A percentile compares a stretch with the other conserved stretches of the same genome.
phyloP scores from a whole-genome alignment of 2,329 filamentous ascomycete genomes.

The Talaromyces amestolkiae region DNA sequence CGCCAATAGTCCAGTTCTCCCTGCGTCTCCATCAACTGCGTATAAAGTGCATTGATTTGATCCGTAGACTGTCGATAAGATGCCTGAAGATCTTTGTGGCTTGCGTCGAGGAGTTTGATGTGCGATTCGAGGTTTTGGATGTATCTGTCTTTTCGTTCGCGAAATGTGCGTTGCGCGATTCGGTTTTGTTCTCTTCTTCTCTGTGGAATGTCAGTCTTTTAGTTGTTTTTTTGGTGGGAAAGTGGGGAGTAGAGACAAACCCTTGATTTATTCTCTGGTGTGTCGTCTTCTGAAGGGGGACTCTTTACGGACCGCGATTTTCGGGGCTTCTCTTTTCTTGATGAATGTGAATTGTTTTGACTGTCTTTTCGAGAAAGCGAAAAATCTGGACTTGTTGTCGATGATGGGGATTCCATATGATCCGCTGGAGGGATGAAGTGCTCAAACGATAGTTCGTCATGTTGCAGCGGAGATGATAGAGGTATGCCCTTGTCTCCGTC shows the following conservation, averaged over 20 bases:
- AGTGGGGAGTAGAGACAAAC: not conserved
- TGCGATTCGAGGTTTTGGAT: conserved; percentile 69
- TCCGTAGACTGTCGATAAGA: conserved; percentile 17
- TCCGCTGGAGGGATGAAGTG: conserved; percentile 13
- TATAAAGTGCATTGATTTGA: conserved; percentile 17
- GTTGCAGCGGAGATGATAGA: not conserved
- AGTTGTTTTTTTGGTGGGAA: not conserved
- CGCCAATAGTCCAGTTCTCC: conserved; percentile 18
- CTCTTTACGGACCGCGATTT: conserved; percentile 10
- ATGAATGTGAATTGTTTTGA: conserved; percentile 1
- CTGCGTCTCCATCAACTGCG: conserved; percentile 15
- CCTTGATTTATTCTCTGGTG: conserved; percentile 15
- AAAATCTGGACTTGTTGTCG: conserved; percentile 9
- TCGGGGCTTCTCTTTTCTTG: conserved; percentile 16
- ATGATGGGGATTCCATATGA: conserved; percentile 5
- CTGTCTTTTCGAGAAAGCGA: not conserved
- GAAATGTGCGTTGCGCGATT: conserved; percentile 81
- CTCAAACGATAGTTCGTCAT: conserved; percentile 16
- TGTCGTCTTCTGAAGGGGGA: conserved; percentile 14
- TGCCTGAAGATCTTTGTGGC: conserved; percentile 15
- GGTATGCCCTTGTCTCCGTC: not conserved
- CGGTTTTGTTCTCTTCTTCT: conserved; percentile 77
- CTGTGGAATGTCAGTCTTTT: not conserved
- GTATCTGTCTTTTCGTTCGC: conserved; percentile 85
- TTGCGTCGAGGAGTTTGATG: conserved; percentile 19